Conservation (phyloP, 1,284 basidiomycete species). For the Somion occarium region DNA sequence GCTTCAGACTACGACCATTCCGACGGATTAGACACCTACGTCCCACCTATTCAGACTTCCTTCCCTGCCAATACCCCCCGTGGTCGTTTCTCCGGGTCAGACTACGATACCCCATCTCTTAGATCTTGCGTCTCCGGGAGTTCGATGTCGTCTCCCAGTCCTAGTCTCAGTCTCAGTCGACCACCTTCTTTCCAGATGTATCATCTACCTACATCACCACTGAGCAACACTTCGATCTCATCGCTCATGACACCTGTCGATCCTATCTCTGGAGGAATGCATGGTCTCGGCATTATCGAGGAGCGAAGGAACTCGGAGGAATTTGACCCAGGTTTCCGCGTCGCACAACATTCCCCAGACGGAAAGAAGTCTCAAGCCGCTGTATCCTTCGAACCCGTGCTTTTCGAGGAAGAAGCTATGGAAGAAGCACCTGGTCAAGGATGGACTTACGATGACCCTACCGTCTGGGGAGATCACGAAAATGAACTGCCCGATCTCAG, state of each 20-base stretch:
- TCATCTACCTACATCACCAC: constrained; percentile 27
- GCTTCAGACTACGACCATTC: neutral
- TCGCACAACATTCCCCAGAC: neutral
- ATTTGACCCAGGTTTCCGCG: constrained; percentile 3
- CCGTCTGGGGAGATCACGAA: too few relatives aligned
- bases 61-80: constrained; percentile 16
- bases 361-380: neutral
- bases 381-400: too few relatives aligned
- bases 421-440: too few relatives aligned
- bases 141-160: constrained; percentile 30
- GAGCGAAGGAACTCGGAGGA: constrained; percentile 20
- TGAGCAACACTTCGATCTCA: constrained; percentile 28
- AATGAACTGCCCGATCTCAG: neutral
- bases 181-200: constrained; percentile 22
- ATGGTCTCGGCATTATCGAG: constrained; percentile 22
- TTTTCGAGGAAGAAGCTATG: too few relatives aligned
- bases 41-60: constrained; percentile 12
- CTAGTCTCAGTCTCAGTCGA: constrained; percentile 34
- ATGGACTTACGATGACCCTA: neutral
- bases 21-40: neutral
- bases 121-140: constrained; percentile 37
- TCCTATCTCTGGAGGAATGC: constrained; percentile 10
- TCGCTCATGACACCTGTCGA: constrained; percentile 18
- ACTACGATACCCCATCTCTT: constrained; percentile 42
- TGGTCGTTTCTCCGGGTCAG: constrained; percentile 12